Percentiles rank a stretch among this genome's conserved stretches.
These are phyloP conservation scores for Claviceps monticola DNA, from an alignment of 2,329 filamentous ascomycete species.

Conservation along the genomic window DNA sequence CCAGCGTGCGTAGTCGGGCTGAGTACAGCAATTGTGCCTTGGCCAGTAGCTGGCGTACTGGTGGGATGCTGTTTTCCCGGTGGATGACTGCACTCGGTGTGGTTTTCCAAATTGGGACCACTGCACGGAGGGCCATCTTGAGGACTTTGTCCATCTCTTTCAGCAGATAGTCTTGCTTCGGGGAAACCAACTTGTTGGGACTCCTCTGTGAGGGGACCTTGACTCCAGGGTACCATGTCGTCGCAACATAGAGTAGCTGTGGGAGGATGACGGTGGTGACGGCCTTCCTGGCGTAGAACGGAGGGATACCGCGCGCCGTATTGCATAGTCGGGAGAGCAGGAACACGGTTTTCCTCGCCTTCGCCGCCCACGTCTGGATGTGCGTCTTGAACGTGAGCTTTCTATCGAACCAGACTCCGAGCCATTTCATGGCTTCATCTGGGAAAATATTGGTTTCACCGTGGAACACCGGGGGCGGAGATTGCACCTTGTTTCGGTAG, in stretches of 20 bases:
- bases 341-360: constrained; percentile 6
- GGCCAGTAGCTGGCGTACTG: neutral
- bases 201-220: too few relatives aligned
- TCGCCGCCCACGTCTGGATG: constrained; percentile 8
- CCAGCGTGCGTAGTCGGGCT: neutral
- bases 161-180: too few relatives aligned
- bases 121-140: too few relatives aligned
- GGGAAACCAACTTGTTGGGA: too few relatives aligned
- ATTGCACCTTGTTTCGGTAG: neutral
- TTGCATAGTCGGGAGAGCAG: neutral
- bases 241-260: neutral
- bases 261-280: neutral
- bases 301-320: neutral
- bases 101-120: neutral
- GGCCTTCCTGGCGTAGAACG: neutral
- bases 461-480: neutral
- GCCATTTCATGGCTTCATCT: constrained; percentile 8
- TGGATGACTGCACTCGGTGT: neutral
- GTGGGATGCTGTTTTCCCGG: neutral
- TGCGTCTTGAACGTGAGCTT: constrained; percentile 8
- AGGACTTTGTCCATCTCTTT: too few relatives aligned
- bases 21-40: neutral
- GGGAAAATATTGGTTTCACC: neutral
- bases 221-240: neutral
- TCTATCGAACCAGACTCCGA: constrained; percentile 11